A percentile compares a stretch with the other conserved stretches of the same genome.
Evolutionary conservation across 495 filamentous ascomycete species (phyloP).

Genomic region (Viridothelium virens): DNA sequence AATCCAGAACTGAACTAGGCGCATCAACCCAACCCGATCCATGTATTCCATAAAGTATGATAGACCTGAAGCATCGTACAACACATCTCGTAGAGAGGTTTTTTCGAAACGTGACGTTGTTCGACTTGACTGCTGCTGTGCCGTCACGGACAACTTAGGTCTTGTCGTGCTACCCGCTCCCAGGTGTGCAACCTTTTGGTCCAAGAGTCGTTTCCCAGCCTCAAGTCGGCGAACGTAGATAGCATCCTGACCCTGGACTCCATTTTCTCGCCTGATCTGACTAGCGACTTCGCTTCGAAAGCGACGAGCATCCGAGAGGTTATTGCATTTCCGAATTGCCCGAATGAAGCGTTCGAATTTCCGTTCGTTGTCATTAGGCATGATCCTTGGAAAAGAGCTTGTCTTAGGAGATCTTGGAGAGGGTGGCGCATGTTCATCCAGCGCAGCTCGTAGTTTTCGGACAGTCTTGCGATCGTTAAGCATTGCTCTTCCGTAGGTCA

Average conservation of each 20-base stretch:
- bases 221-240: conserved; percentile 82
- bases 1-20: conserved; percentile 95
- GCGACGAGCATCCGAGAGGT: conserved; percentile 86
- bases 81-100: conserved; percentile 67
- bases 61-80: conserved; percentile 79
- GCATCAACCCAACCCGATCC: conserved; percentile 82
- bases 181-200: conserved; percentile 79
- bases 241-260: conserved; percentile 68
- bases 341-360: conserved; percentile 92
- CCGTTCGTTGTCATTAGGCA: conserved; percentile 69
- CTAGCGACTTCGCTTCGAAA: conserved; percentile 89
- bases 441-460: conserved; percentile 80
- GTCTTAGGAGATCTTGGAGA: conserved; percentile 48
- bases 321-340: conserved; percentile 78
- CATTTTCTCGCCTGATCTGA: conserved; percentile 78
- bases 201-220: conserved; percentile 80
- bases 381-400: conserved; percentile 58
- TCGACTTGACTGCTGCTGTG: conserved; percentile 6
- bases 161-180: conserved; percentile 54
- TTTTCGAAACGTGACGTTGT: conserved; percentile 53
- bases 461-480: conserved; percentile 95
- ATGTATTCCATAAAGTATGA: conserved; percentile 99
- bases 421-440: conserved; percentile 91
- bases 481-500: conserved; percentile 65
- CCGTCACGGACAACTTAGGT: conserved; percentile 29